Base-by-base conservation (phyloP, 192 early-diverging fungal species). In the Coemansia nantahalensis region DNA sequence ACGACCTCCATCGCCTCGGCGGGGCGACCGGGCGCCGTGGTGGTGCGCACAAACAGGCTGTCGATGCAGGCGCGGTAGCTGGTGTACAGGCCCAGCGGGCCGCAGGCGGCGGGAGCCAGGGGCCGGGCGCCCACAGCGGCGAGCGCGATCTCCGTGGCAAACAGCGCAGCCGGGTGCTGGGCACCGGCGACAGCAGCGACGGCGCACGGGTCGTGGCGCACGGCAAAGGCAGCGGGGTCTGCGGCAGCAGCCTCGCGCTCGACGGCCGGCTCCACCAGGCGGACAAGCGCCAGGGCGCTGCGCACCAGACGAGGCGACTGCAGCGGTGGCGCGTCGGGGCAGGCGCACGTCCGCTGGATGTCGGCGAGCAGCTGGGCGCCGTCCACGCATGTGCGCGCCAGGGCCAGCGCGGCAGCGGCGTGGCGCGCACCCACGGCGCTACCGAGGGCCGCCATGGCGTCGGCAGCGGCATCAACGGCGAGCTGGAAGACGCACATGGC, bases 311-410 rank as follows among this genome's bases (percentile, higher is more conserved):
- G 34, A 2, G 50, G 31, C 8, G 59, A 50, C 38, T 43, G 50
- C 47, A 59, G 36, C 14, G 37, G 39, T 1, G 32, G 28, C 28
- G 66, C 30, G 44, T 37, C 34, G 45, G 30, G 11, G 44, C 35
- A 21, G 40, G 16, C 26, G 48, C 38, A 14, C 26, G 4, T 0
- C 44, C 10, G 37, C 30, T 59, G 72, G 42, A 76, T 68, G 12
- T 58, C 48, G 1, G 47, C 32, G 23, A 76, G 36, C 26, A 68
- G 34, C 21, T 17, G 35, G 1, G 48, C 45, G 5, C 35, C 26
- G 17, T 45, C 61, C 30, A 61, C 13, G 22, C 64, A 76, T 4
- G 65, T 39, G 21, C 60, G 65, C 14, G 59, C 17, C 8, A 75
- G 53, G 4, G 44, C 44, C 26, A 75, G 22, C 13, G 45, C 52